Base-by-base conservation (phyloP, 192 early-diverging fungal genomes). In the Bifiguratus adelaidae region DNA sequence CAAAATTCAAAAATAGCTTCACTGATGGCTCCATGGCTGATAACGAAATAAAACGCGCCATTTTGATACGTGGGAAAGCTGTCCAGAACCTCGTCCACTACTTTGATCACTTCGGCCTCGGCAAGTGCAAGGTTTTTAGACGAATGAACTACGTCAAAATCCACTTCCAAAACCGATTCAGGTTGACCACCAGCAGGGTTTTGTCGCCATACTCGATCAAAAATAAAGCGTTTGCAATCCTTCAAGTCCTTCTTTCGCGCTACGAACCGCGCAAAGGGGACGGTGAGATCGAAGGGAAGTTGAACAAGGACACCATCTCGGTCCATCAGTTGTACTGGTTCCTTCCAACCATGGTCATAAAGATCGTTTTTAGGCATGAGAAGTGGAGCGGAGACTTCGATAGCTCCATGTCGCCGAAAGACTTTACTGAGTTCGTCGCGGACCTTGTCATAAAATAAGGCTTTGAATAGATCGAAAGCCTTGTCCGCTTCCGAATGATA, bases 71-170 rank as follows among this genome's bases (percentile, higher is more conserved):
- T 70, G 16, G 81, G 83, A 27, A 84, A 65, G 38, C 78, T 80
- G 43, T 78, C 72, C 38, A 85, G 50, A 3, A 86, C 60, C 65
- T 87, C 80, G 37, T 79, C 79, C 4, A 85, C 82, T 1, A 89
- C 80, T 21, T 85, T 82, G n/a, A 96, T 60, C 1, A 92, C 73
- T 59, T 97, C 95, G 2, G 91, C 91, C 26, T 92, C 92, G 30
- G 89, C 72, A 78, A 82, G 85, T 44, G 53, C 72, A 32, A 55
- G 63, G 41, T 60, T 52, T 9, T 65, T 77, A 42, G 62, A 61
- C 13, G 25, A 44, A 29, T 79, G 80, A 4, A 95, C 83, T 34
- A 93, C 87, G 52, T 97, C 95, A 70, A 96, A 96, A 44, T 92
- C 88, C 33, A 80, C 89, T 50, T 92, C 91, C 21, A 75, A 51